phyloP scores from a whole-genome alignment of 768 basidiomycete species.

The Termitomyces eurrhizus region DNA sequence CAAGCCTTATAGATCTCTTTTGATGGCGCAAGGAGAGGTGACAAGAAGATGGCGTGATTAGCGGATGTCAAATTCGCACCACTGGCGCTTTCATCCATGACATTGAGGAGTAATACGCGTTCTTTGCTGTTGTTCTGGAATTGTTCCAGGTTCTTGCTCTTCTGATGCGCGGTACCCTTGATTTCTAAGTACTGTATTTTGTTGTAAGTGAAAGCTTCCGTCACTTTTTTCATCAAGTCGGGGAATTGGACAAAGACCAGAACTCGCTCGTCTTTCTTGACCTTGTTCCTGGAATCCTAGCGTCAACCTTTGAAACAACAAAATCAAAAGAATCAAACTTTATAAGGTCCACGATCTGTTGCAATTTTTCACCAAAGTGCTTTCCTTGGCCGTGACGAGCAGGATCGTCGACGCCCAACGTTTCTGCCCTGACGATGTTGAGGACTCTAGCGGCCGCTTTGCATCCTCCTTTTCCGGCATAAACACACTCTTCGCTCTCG shows the following conservation, averaged over 20 bases:
- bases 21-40: constrained; percentile 78
- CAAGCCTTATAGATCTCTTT: constrained; percentile 84
- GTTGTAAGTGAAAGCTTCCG: constrained; percentile 71
- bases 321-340: constrained; percentile 41
- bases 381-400: constrained; percentile 67
- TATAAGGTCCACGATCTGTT: constrained; percentile 71
- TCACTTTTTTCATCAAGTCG: constrained; percentile 89
- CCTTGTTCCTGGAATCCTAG: constrained; percentile 43
- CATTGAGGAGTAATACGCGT: constrained; percentile 81
- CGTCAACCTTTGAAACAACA: constrained; percentile 5
- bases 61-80: constrained; percentile 91
- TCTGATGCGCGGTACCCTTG: constrained; percentile 68
- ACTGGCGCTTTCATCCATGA: constrained; percentile 94
- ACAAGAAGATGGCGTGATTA: constrained; percentile 93
- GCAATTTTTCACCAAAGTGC: constrained; percentile 81
- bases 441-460: constrained; percentile 75
- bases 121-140: constrained; percentile 82
- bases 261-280: constrained; percentile 76
- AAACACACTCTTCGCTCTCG: constrained; percentile 78
- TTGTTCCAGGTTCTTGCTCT: constrained; percentile 78
- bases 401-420: constrained; percentile 76
- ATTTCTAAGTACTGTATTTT: constrained; percentile 78
- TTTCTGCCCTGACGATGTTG: constrained; percentile 79
- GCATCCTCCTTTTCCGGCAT: constrained; percentile 64
- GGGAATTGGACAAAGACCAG: constrained; percentile 96